Evolutionary conservation across 176 grass and related monocot genomes (phyloP), one percentile per base, ranked within the genome.

Genomic region (Bothriochloa decipiens): DNA sequence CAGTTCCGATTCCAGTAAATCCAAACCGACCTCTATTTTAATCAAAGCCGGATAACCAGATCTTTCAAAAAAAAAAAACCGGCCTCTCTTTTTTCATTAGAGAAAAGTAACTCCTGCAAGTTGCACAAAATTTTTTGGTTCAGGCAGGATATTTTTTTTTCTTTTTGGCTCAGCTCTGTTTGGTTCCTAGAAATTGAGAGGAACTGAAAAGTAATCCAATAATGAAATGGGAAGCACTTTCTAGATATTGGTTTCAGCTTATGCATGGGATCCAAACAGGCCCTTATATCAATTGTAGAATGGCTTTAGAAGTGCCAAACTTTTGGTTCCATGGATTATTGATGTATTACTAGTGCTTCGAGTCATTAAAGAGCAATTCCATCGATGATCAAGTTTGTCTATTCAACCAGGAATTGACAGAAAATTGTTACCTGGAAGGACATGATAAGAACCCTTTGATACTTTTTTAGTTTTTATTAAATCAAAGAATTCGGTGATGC

Each of bases 331-430:
- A 40, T 50, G 22, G 11, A 74, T 79, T 79, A 75, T 32, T 64
- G 40, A 52, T 47, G 40, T 22, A 79, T 53, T 57, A 35, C 4
- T 3, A 17, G 13, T 49, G 42, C 43, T 7, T 4, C 3, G n/a
- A 63, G 42, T 6, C 55, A 77, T 64, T 78, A 86, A 90, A 83
- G 26, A 79, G 67, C 46, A 83, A 41, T 74, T 79, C 20, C 55
- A 4, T 39, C 46, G 67, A 86, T 82, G 84, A 79, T 67, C 35
- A 90, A 52, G 46, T 26, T 26, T 40, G 35, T 28, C 40, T 58
- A 68, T 66, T 90, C 81, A 84, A 79, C 68, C 22, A 82, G 76
- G 43, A 75, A 77, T 66, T 72, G 55, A 71, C 72, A 88, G 42
- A 50, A 50, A 88, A 53, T 65, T 55, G 68, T 65, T 47, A 47